Evolutionary conservation across 176 grass and related monocot genomes (phyloP).

Genomic region (Ensete ventricosum): DNA sequence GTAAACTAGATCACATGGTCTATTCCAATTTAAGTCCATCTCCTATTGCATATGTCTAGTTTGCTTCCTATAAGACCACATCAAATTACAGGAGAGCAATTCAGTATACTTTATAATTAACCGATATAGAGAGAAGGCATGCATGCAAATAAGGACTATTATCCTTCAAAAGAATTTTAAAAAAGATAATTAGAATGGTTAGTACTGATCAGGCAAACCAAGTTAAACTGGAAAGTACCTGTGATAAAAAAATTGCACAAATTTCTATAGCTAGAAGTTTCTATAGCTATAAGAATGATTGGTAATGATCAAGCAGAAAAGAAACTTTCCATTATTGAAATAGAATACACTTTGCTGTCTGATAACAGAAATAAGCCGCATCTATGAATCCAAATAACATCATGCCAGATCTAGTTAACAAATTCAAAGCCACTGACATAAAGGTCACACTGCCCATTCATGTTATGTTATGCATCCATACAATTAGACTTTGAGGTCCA

Average conservation of each 20-base stretch:
- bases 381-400: not conserved
- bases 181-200: not conserved
- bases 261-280: not conserved
- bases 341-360: not conserved
- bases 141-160: too few species aligned
- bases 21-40: too few species aligned
- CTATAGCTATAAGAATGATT: not conserved
- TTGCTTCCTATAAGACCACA: too few species aligned
- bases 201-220: not conserved
- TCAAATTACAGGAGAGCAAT: too few species aligned
- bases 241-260: not conserved
- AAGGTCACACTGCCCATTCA: not conserved
- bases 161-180: too few species aligned
- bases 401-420: not conserved
- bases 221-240: not conserved
- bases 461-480: too few species aligned
- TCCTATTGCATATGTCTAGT: too few species aligned
- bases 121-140: too few species aligned
- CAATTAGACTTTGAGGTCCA: not conserved
- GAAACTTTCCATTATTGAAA: not conserved
- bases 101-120: too few species aligned
- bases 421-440: not conserved
- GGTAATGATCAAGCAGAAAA: not conserved
- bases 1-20: too few species aligned
- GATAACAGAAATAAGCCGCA: not conserved